Evolutionary conservation across 306 rosid species (phyloP), one percentile per base, ranked within the genome.

Genomic region (Vigna hirtella): DNA sequence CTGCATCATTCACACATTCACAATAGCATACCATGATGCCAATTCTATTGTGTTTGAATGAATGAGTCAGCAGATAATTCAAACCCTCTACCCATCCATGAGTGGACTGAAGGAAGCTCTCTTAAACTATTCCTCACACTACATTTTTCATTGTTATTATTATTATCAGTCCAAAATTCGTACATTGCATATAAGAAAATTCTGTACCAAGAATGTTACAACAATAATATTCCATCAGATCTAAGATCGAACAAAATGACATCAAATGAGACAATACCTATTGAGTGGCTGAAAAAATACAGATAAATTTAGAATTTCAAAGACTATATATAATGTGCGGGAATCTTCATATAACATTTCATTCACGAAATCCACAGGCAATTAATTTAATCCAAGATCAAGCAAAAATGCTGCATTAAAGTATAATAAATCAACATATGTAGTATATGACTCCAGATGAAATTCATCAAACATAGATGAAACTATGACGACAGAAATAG

Each of bases 81-180:
- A 70, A 82, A 85, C 73, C 91, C 91, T 85, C 83, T 71, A 49
- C 85, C 85, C 87, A 34, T 83, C 97, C 87, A 83, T 93, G 96
- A 87, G 97, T 93, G 97, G 96, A 89, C 97, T 86, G 96, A 93
- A 90, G 96, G 70, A 88, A 93, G 90, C 97, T 93, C 97, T 61
- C 96, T 92, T 87, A 67, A 72, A 71, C 91, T 16, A 79, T 77
- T 79, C 63, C 69, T 73, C 50, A 64, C 9, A 45, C 13, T 45
- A 11, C 50, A 43, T 3, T 4, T 4, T 43, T 9, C 9, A 26
- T 3, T 26, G 3, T 26, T 26, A 26, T 2, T 26, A 42, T 38
- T 38, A 9, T 42, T 9, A 0, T 9, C 10, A 9, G 2, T 2
- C 12, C 3, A 42, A 42, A 0, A 42, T 42, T 2, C 1, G 2